Conservation (phyloP, 768 basidiomycete genomes). For the Tricholoma sp. region DNA sequence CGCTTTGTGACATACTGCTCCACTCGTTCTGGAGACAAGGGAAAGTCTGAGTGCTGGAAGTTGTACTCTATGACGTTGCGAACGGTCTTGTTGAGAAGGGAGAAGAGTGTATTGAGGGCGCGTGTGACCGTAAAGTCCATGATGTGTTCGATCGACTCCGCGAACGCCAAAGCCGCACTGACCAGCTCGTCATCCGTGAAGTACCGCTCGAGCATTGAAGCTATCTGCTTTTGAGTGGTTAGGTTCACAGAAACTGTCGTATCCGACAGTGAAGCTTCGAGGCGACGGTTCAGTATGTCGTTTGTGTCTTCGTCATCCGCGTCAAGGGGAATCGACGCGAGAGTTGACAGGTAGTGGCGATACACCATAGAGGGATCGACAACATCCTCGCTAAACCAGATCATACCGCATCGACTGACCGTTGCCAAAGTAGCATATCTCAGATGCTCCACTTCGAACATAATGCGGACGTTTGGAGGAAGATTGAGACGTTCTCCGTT, state of each 20-base stretch:
- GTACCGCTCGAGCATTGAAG: conserved; percentile 71
- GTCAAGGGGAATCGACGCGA: conserved; percentile 73
- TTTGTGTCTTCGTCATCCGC: conserved; percentile 80
- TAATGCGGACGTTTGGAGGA: conserved; percentile 94
- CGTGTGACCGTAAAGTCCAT: conserved; percentile 97
- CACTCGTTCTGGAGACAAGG: conserved; percentile 74
- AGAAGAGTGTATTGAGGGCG: conserved; percentile 94
- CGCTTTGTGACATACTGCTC: conserved; percentile 91
- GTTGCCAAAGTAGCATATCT: conserved; percentile 96
- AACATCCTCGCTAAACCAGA: conserved; percentile 99
- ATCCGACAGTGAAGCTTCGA: conserved; percentile 43
- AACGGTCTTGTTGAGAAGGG: conserved; percentile 92
- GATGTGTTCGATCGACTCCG: conserved; percentile 89
- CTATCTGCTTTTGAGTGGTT: conserved; percentile 70
- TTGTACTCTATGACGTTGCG: conserved; percentile 96
- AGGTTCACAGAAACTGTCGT: conserved; percentile 57
- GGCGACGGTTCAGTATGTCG: conserved; percentile 59
- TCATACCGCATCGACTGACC: conserved; percentile 99
- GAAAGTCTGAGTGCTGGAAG: conserved; percentile 91
- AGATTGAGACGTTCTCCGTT: conserved; percentile 98
- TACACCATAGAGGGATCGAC: conserved; percentile 91
- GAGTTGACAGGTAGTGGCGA: conserved; percentile 76
- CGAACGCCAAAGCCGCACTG: conserved; percentile 69
- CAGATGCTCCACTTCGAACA: conserved; percentile 99
- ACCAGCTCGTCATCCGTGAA: conserved; percentile 84